Conservation (phyloP, 1,284 basidiomycete species). For the Schizopora paradoxa region DNA sequence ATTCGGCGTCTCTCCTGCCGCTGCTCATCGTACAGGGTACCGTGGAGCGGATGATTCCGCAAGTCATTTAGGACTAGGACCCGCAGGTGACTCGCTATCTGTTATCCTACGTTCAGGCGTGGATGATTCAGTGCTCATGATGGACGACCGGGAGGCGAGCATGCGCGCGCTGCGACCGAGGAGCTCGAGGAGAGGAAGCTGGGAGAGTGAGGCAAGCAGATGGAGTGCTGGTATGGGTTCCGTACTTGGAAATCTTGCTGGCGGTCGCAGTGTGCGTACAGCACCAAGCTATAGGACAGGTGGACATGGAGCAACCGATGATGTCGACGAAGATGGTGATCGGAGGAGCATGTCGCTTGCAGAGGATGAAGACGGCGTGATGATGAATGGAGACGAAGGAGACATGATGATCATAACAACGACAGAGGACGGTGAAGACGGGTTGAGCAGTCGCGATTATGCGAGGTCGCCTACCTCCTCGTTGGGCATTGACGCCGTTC, state of each 20-base stretch:
- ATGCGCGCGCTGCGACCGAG: constrained; percentile 72
- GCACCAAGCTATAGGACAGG: constrained; percentile 20
- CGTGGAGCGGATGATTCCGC: constrained; percentile 38
- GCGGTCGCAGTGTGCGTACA: constrained; percentile 29
- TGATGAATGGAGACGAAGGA: constrained; percentile 8
- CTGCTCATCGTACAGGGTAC: constrained; percentile 20
- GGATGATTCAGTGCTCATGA: constrained; percentile 43
- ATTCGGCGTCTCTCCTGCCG: constrained; percentile 61
- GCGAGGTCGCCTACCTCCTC: too few species aligned
- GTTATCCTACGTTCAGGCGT: constrained; percentile 45
- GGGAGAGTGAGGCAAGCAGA: constrained; percentile 77
- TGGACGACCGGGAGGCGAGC: constrained; percentile 65
- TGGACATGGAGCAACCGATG: constrained; percentile 37
- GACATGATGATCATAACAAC: too few species aligned
- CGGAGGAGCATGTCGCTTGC: constrained; percentile 24
- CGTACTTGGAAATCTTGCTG: constrained; percentile 25
- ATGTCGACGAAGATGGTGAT: constrained; percentile 46
- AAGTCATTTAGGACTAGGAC: constrained; percentile 44
- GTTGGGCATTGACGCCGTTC: too few species aligned
- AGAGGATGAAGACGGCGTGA: constrained; percentile 26
- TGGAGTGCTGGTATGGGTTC: constrained; percentile 61
- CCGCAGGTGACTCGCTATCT: constrained; percentile 61
- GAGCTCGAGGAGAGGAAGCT: constrained; percentile 75
- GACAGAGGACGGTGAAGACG: too few species aligned
- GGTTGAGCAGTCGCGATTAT: too few species aligned